Percentiles rank a stretch among this genome's conserved stretches.
Conservation (phyloP, 108 stramenopile genomes). For the Nannochloropsis salina region DNA sequence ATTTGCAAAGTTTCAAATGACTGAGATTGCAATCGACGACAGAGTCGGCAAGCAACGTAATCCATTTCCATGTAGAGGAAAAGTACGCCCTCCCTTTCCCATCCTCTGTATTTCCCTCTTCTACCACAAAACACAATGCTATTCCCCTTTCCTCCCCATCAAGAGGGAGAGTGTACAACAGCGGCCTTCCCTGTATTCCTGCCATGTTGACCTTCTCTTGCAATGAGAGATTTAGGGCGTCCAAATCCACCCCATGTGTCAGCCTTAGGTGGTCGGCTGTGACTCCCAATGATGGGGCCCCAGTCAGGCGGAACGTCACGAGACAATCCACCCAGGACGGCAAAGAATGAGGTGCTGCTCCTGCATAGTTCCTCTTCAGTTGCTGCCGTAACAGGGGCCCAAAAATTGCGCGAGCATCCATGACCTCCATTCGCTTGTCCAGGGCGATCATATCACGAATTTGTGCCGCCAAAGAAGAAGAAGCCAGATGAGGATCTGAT, state of each 20-base stretch:
- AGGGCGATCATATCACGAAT: neutral
- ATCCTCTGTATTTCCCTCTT: neutral
- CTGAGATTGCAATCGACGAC: neutral
- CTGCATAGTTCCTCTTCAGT: neutral
- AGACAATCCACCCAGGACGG: neutral
- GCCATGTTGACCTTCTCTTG: neutral
- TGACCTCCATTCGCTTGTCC: neutral
- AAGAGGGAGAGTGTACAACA: neutral
- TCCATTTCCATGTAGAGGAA: neutral
- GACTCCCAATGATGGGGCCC: neutral
- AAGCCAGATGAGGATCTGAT: neutral
- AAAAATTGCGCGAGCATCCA: neutral
- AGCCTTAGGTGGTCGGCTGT: neutral
- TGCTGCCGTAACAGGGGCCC: neutral
- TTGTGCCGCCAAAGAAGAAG: neutral
- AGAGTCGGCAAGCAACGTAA: neutral
- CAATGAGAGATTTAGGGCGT: neutral
- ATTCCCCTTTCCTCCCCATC: neutral
- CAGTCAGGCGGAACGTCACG: conserved; percentile 6
- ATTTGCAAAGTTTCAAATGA: neutral
- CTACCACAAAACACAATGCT: conserved; percentile 1
- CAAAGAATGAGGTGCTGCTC: neutral
- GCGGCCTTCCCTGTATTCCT: neutral
- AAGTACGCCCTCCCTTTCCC: neutral
- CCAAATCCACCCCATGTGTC: conserved; percentile 1